phyloP scores from a whole-genome alignment of 2,329 filamentous ascomycete genomes.

The Xylariomycetidae sp. region DNA sequence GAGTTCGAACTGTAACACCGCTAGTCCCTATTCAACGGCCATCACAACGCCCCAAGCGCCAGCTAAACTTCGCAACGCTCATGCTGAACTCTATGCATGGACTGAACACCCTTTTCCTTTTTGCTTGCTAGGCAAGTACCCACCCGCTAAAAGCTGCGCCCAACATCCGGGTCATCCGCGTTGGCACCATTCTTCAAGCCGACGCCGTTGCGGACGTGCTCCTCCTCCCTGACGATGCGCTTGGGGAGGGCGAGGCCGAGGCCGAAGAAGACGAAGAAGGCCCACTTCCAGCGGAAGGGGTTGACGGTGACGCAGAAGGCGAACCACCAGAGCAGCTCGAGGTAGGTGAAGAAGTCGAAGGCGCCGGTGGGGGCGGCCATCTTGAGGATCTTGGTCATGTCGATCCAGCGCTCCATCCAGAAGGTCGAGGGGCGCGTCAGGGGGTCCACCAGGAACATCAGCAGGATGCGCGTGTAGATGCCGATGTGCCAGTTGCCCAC shows the following conservation, averaged over 20 bases:
- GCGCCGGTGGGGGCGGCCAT: slow-evolving; percentile 62
- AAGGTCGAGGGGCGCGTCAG: slow-evolving; percentile 63
- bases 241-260: slow-evolving; percentile 61
- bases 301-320: slow-evolving; percentile 72
- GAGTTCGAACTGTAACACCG: slow-evolving; percentile 1
- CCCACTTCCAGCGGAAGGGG: slow-evolving; percentile 89
- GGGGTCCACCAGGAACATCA: slow-evolving; percentile 82
- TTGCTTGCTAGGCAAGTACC: too few species aligned
- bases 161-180: slow-evolving; percentile 23
- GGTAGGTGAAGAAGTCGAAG: slow-evolving; percentile 87
- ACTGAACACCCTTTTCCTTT: too few species aligned
- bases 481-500: slow-evolving; percentile 87
- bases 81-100: too few species aligned
- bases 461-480: slow-evolving; percentile 77
- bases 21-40: too few species aligned
- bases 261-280: slow-evolving; percentile 73
- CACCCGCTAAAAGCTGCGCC: slow-evolving; percentile 27
- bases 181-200: slow-evolving; percentile 30
- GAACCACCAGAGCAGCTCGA: slow-evolving; percentile 83
- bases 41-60: too few species aligned
- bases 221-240: slow-evolving; percentile 61
- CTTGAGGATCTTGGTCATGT: slow-evolving; percentile 72
- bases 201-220: slow-evolving; percentile 49
- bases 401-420: slow-evolving; percentile 83
- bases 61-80: too few species aligned